A percentile compares a stretch with the other conserved stretches of the same genome.
Evolutionary conservation across 306 rosid genomes (phyloP).

Genomic region (Vigna reflexopilosa): DNA sequence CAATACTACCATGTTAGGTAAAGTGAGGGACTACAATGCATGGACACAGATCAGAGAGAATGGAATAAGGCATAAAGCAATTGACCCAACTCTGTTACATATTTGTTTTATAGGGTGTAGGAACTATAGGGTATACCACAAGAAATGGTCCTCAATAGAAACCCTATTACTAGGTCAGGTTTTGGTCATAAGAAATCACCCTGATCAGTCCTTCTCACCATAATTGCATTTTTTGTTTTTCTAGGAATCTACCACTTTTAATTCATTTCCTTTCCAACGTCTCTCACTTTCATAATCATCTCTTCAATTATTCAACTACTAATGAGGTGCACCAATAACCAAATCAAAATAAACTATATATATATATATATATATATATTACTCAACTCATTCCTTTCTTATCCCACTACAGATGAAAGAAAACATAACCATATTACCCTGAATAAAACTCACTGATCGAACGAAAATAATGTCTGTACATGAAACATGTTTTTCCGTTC

Average conservation of each 20-base stretch:
- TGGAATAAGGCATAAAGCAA: slow-evolving; percentile 45
- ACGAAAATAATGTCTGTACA: no score
- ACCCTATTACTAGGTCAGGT: slow-evolving; percentile 37
- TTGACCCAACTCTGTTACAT: slow-evolving; percentile 34
- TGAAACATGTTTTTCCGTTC: background rate
- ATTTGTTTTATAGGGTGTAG: slow-evolving; percentile 35
- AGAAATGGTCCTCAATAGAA: slow-evolving; percentile 44
- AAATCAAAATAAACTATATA: no score
- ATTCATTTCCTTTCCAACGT: slow-evolving; percentile 8
- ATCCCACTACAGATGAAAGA: no score
- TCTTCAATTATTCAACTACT: background rate
- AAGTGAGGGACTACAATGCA: slow-evolving; percentile 34
- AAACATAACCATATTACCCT: no score
- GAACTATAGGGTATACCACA: slow-evolving; percentile 34
- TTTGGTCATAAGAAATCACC: slow-evolving; percentile 36
- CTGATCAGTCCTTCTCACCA: slow-evolving; percentile 50
- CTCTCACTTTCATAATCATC: background rate
- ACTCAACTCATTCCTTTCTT: no score
- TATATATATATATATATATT: no score
- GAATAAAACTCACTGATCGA: no score
- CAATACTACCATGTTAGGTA: slow-evolving; percentile 34
- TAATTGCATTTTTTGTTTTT: background rate
- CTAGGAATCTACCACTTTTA: slow-evolving; percentile 4
- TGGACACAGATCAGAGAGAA: slow-evolving; percentile 43
- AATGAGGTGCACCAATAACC: no score